Evolutionary conservation across 1,284 basidiomycete genomes (phyloP).

Genomic region (Ganoderma lucidum): DNA sequence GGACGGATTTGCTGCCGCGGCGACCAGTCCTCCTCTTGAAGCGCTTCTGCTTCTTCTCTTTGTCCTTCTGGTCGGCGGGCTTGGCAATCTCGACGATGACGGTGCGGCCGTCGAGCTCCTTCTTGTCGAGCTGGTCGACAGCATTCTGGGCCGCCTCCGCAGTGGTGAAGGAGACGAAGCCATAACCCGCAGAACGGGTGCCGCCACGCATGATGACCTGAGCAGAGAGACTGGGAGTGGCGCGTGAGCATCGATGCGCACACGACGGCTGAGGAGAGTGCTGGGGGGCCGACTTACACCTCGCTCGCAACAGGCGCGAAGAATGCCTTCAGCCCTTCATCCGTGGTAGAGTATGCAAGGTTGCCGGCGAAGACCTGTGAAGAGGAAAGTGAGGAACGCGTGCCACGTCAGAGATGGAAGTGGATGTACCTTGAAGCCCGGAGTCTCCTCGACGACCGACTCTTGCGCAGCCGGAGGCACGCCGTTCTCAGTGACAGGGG

Average conservation of each 20-base stretch:
- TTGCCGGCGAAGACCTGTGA: slow-evolving; percentile 86
- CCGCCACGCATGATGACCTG: slow-evolving; percentile 82
- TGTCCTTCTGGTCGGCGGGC: slow-evolving; percentile 86
- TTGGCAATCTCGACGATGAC: slow-evolving; percentile 92
- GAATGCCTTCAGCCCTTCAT: slow-evolving; percentile 90
- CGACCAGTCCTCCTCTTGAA: slow-evolving; percentile 80
- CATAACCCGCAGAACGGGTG: slow-evolving; percentile 87
- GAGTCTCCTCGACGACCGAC: slow-evolving; percentile 67
- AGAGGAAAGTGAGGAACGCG: slow-evolving; percentile 30
- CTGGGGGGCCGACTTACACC: slow-evolving; percentile 67
- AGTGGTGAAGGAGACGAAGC: slow-evolving; percentile 86
- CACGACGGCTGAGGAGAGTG: slow-evolving; percentile 35
- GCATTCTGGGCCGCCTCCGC: slow-evolving; percentile 87
- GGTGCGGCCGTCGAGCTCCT: slow-evolving; percentile 87
- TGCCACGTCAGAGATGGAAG: slow-evolving; percentile 41
- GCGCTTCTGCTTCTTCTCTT: slow-evolving; percentile 79
- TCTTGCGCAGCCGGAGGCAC: slow-evolving; percentile 79
- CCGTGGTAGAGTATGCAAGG: slow-evolving; percentile 87
- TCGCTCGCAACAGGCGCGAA: slow-evolving; percentile 84
- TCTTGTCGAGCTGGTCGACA: slow-evolving; percentile 85
- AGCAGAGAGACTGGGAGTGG: slow-evolving; percentile 46
- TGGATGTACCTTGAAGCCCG: slow-evolving; percentile 73
- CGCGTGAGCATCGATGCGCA: slow-evolving; percentile 22
- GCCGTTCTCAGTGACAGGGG: slow-evolving; percentile 80
- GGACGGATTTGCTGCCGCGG: slow-evolving; percentile 83